Percentiles rank a stretch among this genome's conserved stretches.
phyloP scores from a whole-genome alignment of 2,329 filamentous ascomycete species.

The Conoideocrella luteorostrata region DNA sequence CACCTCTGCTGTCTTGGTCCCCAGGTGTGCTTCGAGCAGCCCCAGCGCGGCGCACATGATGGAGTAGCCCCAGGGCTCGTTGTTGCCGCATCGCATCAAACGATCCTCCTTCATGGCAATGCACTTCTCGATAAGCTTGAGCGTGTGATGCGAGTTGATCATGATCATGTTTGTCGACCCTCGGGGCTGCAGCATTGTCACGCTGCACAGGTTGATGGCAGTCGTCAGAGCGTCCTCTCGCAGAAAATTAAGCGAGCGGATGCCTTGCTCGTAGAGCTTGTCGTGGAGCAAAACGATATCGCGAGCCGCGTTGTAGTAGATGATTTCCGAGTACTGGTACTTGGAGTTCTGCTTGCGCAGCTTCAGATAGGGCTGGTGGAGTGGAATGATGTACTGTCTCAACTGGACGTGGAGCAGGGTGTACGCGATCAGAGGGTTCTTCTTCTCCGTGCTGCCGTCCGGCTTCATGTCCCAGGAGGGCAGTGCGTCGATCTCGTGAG shows the following conservation, averaged over 20 bases:
- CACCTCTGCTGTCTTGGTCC: constrained; percentile 47
- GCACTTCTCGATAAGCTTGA: constrained; percentile 56
- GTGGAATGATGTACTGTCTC: constrained; percentile 54
- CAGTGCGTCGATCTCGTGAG: constrained; percentile 53
- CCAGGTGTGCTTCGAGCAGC: constrained; percentile 52
- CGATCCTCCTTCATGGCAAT: constrained; percentile 55
- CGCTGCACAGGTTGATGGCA: constrained; percentile 54
- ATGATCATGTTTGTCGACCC: constrained; percentile 56
- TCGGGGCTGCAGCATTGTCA: constrained; percentile 54
- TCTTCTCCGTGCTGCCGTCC: constrained; percentile 32
- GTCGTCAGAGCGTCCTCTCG: constrained; percentile 54
- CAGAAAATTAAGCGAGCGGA: constrained; percentile 53
- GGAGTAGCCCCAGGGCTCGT: constrained; percentile 58
- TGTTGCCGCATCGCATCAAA: constrained; percentile 54
- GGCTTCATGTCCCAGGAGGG: constrained; percentile 46
- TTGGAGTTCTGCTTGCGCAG: constrained; percentile 53
- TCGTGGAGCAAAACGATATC: constrained; percentile 58
- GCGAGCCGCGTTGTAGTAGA: constrained; percentile 56
- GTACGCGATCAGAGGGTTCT: constrained; percentile 52
- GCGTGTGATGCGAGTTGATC: constrained; percentile 54
- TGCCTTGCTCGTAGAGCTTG: constrained; percentile 51
- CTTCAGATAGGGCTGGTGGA: constrained; percentile 55
- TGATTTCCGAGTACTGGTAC: constrained; percentile 56
- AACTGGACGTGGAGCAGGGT: constrained; percentile 55
- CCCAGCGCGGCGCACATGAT: constrained; percentile 57